Evolutionary conservation across 2,329 filamentous ascomycete genomes (phyloP).

Genomic region (Dactylellina leptospora): DNA sequence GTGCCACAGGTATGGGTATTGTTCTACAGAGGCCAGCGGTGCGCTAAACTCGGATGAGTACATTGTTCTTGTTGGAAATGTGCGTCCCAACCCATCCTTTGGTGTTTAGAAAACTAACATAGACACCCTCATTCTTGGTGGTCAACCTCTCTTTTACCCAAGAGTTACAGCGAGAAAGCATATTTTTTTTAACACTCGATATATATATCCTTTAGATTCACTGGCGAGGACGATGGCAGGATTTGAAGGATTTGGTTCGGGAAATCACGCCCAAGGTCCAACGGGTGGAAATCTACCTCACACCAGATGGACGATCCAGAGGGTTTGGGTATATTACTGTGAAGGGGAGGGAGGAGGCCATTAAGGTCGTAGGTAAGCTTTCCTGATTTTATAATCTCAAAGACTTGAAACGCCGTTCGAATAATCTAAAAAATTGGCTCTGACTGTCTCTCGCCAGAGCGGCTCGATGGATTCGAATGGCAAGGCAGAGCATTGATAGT

Average conservation of each 20-base stretch:
- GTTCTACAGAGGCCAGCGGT: conserved; percentile 37
- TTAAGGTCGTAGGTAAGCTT: conserved; percentile 43
- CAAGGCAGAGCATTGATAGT: conserved; percentile 41
- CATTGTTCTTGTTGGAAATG: conserved; percentile 43
- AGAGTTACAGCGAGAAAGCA: not conserved
- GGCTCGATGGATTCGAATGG: conserved; percentile 43
- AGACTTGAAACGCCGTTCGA: not conserved
- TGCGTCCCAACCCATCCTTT: conserved; percentile 2
- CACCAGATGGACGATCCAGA: conserved; percentile 42
- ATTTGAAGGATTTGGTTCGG: conserved; percentile 54
- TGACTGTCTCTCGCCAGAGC: conserved; percentile 10
- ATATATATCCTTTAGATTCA: conserved; percentile 14
- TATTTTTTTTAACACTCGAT: not conserved
- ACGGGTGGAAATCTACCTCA: conserved; percentile 50
- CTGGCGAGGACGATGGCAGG: conserved; percentile 53
- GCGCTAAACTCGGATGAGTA: conserved; percentile 45
- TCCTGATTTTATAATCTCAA: conserved; percentile 4
- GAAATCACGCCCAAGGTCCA: conserved; percentile 48
- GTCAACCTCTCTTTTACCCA: not conserved
- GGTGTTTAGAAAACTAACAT: not conserved
- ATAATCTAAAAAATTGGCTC: not conserved
- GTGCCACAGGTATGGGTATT: too few relatives aligned
- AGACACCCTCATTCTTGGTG: not conserved
- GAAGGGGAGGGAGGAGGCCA: conserved; percentile 43
- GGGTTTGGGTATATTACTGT: conserved; percentile 53